Evolutionary conservation across 1,284 basidiomycete species (phyloP).

Genomic region (Austroboletus niveus): DNA sequence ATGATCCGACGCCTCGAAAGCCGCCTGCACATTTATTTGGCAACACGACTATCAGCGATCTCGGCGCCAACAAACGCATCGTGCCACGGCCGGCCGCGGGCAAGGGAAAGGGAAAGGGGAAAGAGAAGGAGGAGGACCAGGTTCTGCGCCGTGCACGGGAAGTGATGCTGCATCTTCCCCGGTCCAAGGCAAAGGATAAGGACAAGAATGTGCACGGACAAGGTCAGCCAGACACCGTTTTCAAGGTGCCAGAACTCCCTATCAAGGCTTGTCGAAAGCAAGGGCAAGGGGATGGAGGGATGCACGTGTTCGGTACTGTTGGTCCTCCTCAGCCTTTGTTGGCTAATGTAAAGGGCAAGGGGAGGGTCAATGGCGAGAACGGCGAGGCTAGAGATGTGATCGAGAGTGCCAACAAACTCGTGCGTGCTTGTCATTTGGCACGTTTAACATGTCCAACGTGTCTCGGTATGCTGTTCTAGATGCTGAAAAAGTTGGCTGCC

Average conservation of each 20-base stretch:
- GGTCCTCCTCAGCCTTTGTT: slow-evolving; percentile 19
- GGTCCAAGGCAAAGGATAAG: slow-evolving; percentile 12
- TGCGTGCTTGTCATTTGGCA: slow-evolving; percentile 20
- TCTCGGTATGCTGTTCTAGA: slow-evolving; percentile 27
- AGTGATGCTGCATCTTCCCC: slow-evolving; percentile 37
- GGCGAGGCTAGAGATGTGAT: slow-evolving; percentile 22
- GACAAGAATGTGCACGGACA: not conserved
- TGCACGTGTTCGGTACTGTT: slow-evolving; percentile 51
- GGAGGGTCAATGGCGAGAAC: slow-evolving; percentile 12
- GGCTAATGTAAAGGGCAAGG: slow-evolving; percentile 27
- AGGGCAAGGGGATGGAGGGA: slow-evolving; percentile 29
- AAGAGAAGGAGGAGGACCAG: slow-evolving; percentile 24
- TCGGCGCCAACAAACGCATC: slow-evolving; percentile 23
- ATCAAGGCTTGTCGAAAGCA: slow-evolving; percentile 22
- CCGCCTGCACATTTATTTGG: slow-evolving; percentile 43
- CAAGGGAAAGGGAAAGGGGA: slow-evolving; percentile 16
- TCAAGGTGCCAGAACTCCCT: slow-evolving; percentile 53
- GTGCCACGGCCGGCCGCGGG: slow-evolving; percentile 8
- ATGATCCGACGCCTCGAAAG: slow-evolving; percentile 72
- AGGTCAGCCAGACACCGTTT: slow-evolving; percentile 23
- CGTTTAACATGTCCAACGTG: not conserved
- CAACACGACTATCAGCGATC: slow-evolving; percentile 19
- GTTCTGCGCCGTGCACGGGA: slow-evolving; percentile 33
- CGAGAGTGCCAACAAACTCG: slow-evolving; percentile 44
- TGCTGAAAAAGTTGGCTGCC: slow-evolving; percentile 44